A percentile compares a stretch with the other conserved stretches of the same genome.
Conservation (phyloP, 345 rosid species). For the Hibiscus tridactylites region DNA sequence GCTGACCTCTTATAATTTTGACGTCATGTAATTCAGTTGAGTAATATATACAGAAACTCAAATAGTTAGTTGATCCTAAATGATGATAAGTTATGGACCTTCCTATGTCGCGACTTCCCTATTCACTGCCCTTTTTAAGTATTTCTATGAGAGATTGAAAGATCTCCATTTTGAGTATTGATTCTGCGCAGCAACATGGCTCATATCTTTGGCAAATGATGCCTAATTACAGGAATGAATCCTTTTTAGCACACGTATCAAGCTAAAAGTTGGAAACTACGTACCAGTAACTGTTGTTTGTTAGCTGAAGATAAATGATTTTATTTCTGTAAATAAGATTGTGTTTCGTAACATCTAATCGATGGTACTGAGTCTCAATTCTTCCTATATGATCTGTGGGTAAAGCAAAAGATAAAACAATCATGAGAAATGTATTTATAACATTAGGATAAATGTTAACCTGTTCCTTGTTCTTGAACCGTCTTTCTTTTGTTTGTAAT, state of each 20-base stretch:
- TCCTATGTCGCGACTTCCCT: background rate
- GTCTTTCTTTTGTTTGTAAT: background rate
- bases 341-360: background rate
- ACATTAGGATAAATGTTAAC: background rate
- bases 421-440: background rate
- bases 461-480: background rate
- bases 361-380: background rate
- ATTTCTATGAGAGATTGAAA: background rate
- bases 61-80: background rate
- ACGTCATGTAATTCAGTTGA: background rate
- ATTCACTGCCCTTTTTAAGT: background rate
- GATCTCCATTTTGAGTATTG: background rate
- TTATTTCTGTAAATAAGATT: background rate
- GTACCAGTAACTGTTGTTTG: background rate
- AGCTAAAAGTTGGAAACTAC: background rate
- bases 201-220: background rate
- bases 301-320: constrained; percentile 1
- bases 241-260: background rate
- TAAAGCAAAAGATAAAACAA: background rate
- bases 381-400: background rate
- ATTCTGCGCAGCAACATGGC: background rate
- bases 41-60: background rate
- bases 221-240: background rate
- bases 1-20: background rate
- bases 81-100: background rate